Evolutionary conservation across 2,329 filamentous ascomycete genomes (phyloP).

Genomic region (Xylaria sp.): DNA sequence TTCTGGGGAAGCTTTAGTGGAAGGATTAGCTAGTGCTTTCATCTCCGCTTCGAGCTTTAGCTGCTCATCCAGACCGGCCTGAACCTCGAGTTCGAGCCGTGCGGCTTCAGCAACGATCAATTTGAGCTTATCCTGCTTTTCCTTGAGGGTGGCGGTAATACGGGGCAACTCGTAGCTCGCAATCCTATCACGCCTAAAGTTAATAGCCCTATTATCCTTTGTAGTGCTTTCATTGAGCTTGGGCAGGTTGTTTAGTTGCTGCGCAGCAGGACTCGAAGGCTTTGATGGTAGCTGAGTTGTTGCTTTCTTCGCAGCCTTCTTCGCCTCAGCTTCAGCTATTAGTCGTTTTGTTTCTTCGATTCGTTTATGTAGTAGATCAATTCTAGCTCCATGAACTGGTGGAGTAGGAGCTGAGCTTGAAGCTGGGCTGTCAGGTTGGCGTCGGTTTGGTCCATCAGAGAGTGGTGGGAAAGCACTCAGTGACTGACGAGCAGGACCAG

Average conservation of each 20-base stretch:
- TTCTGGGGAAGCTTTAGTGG: conserved; percentile 22
- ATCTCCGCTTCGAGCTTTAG: conserved; percentile 49
- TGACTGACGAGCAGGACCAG: conserved; percentile 40
- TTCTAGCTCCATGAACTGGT: conserved; percentile 43
- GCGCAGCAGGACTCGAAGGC: conserved; percentile 31
- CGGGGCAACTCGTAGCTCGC: conserved; percentile 54
- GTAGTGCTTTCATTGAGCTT: conserved; percentile 33
- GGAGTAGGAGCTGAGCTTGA: conserved; percentile 53
- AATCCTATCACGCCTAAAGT: conserved; percentile 50
- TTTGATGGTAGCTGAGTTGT: conserved; percentile 41
- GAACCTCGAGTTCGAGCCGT: conserved; percentile 61
- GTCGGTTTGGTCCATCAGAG: conserved; percentile 54
- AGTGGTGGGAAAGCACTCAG: conserved; percentile 60
- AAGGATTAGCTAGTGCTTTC: conserved; percentile 50
- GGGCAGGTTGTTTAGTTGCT: conserved; percentile 32
- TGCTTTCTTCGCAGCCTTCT: conserved; percentile 52
- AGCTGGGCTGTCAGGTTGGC: conserved; percentile 55
- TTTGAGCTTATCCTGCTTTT: conserved; percentile 61
- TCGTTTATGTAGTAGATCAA: conserved; percentile 54
- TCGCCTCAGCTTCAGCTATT: conserved; percentile 69
- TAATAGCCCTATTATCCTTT: conserved; percentile 26
- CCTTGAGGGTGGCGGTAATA: conserved; percentile 54
- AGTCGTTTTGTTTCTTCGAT: conserved; percentile 70
- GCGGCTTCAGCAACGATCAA: conserved; percentile 60
- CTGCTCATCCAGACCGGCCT: conserved; percentile 51